phyloP scores from a whole-genome alignment of 2,329 filamentous ascomycete genomes.

The Didymella segeticola region DNA sequence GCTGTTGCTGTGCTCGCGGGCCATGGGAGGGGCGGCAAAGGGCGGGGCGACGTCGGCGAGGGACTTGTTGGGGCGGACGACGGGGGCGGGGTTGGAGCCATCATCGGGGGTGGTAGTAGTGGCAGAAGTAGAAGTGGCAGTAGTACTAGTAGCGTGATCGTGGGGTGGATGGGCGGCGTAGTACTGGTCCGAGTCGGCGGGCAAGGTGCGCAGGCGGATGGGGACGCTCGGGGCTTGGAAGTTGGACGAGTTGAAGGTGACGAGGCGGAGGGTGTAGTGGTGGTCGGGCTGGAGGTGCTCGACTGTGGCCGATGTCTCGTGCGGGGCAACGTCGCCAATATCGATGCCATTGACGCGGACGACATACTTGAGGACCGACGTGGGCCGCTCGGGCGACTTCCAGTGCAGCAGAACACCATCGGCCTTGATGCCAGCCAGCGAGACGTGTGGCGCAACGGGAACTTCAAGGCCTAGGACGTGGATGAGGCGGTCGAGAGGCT shows the following conservation, averaged over 20 bases:
- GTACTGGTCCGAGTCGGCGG: conserved; percentile 52
- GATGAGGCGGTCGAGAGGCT: conserved; percentile 89
- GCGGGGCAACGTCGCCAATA: conserved; percentile 82
- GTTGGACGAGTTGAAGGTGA: conserved; percentile 88
- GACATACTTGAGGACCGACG: conserved; percentile 81
- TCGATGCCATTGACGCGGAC: conserved; percentile 94
- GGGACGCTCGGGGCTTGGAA: conserved; percentile 90
- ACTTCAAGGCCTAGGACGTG: conserved; percentile 93
- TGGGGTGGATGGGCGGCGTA: conserved; percentile 57
- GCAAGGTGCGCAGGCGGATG: conserved; percentile 78
- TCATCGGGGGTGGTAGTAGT: conserved; percentile 43
- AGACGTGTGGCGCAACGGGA: conserved; percentile 86
- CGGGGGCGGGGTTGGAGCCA: conserved; percentile 59
- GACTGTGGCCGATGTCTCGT: conserved; percentile 88
- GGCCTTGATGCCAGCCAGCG: conserved; percentile 84
- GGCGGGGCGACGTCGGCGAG: conserved; percentile 67
- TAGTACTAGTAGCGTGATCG: too few species aligned
- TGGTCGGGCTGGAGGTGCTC: conserved; percentile 84
- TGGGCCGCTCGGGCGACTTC: conserved; percentile 72
- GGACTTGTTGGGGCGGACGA: conserved; percentile 60
- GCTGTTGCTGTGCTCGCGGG: conserved; percentile 69
- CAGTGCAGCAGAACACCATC: conserved; percentile 91
- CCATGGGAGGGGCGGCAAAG: conserved; percentile 65
- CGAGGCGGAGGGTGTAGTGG: conserved; percentile 92
- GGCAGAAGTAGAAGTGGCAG: too few species aligned